Conservation (phyloP, 2,329 filamentous ascomycete genomes). For the Alternaria incomplexa region DNA sequence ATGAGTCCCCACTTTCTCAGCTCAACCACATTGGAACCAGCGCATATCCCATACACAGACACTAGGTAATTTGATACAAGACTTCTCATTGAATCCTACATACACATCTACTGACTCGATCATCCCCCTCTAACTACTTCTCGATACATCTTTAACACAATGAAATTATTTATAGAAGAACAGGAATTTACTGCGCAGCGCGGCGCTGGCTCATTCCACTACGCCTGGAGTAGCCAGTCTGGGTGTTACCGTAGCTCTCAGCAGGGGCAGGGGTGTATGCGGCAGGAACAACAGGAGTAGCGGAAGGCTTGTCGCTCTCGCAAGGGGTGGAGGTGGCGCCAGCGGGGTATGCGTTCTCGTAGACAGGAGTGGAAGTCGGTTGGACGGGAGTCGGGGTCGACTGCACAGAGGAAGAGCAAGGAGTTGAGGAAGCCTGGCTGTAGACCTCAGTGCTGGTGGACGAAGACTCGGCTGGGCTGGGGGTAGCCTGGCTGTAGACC, state of each 20-base stretch:
- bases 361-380: constrained; percentile 3
- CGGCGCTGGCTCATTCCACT: constrained; percentile 31
- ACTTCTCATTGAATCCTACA: not conserved
- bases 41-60: not conserved
- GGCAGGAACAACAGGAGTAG: constrained; percentile 3
- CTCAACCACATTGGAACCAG: not conserved
- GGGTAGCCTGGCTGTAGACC: not conserved
- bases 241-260: constrained; percentile 2
- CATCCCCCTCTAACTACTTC: not conserved
- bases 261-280: not conserved
- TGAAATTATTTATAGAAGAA: not conserved
- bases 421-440: not conserved
- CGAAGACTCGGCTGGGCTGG: not conserved
- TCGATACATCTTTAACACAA: not conserved
- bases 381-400: not conserved
- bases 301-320: constrained; percentile 12
- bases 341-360: constrained; percentile 4
- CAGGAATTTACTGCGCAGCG: not conserved
- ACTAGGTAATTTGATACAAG: not conserved
- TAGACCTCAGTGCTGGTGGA: not conserved
- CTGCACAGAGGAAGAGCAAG: not conserved
- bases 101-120: not conserved
- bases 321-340: constrained; percentile 16
- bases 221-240: constrained; percentile 26
- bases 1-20: not conserved